Percentiles rank a stretch among this genome's conserved stretches.
phyloP scores from a whole-genome alignment of 108 stramenopile species.

The Cylindrotheca closterium region DNA sequence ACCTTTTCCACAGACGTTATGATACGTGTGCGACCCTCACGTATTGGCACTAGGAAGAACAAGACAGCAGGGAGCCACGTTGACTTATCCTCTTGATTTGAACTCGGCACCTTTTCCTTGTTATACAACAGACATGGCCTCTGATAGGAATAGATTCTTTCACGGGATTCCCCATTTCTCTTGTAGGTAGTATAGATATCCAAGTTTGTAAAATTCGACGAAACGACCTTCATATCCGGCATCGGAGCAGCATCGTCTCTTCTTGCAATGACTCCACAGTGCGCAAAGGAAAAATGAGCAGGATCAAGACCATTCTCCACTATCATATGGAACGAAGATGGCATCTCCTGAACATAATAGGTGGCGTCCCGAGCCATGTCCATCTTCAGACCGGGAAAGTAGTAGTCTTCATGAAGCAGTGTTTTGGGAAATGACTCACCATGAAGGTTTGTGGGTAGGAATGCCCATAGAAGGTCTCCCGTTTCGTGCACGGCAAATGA shows the following conservation, averaged over 20 bases:
- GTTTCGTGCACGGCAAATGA: constrained; percentile 32
- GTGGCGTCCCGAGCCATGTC: constrained; percentile 17
- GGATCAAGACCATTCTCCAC: constrained; percentile 50
- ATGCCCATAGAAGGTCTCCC: constrained; percentile 48
- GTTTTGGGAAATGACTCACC: constrained; percentile 31
- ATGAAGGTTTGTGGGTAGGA: constrained; percentile 27
- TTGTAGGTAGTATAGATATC: constrained; percentile 13
- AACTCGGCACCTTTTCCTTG: neutral
- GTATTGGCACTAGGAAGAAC: neutral
- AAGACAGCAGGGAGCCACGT: neutral
- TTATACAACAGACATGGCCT: neutral
- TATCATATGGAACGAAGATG: constrained; percentile 56
- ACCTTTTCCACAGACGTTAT: neutral
- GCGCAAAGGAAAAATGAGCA: constrained; percentile 62
- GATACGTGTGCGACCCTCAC: neutral
- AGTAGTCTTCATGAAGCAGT: constrained; percentile 27
- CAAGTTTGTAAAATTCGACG: constrained; percentile 35
- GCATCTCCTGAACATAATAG: constrained; percentile 44
- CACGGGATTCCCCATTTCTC: constrained; percentile 1
- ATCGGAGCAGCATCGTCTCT: constrained; percentile 45
- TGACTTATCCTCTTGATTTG: neutral
- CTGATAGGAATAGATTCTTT: neutral
- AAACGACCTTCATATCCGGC: constrained; percentile 22
- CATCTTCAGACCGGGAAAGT: neutral
- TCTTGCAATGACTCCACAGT: constrained; percentile 18